Conservation (phyloP, 257 asterid genomes). For the Gentiana dahurica region DNA sequence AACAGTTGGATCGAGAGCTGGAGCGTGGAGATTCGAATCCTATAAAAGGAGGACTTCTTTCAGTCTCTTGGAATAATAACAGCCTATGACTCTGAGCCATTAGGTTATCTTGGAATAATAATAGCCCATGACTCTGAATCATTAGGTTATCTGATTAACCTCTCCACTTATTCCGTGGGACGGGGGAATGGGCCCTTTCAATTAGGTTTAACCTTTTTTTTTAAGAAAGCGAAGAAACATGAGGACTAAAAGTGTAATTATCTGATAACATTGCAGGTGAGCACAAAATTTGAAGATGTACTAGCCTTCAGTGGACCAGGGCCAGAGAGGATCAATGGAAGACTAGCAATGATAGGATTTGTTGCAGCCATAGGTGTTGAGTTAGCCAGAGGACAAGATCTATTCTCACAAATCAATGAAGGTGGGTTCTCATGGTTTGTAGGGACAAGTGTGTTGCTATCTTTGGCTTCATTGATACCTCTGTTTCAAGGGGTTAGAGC, state of each 20-base stretch:
- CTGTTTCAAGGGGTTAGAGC: constrained; percentile 43
- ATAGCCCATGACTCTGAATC: too few relatives aligned
- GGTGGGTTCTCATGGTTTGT: constrained; percentile 60
- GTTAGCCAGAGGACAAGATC: constrained; percentile 44
- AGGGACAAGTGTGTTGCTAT: constrained; percentile 34
- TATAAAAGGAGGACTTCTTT: too few relatives aligned
- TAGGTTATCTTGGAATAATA: too few relatives aligned
- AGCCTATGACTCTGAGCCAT: too few relatives aligned
- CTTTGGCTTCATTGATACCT: constrained; percentile 62
- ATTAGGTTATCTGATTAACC: too few relatives aligned
- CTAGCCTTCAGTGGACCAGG: constrained; percentile 73
- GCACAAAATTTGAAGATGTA: constrained; percentile 34
- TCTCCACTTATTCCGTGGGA: too few relatives aligned
- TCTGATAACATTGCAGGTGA: constrained; percentile 14
- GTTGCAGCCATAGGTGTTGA: constrained; percentile 69
- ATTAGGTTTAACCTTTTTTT: too few relatives aligned
- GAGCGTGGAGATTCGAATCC: too few relatives aligned
- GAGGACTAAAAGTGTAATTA: not conserved
- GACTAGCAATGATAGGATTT: constrained; percentile 78
- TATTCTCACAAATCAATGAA: constrained; percentile 38
- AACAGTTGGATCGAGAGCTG: too few relatives aligned
- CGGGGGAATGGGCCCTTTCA: too few relatives aligned
- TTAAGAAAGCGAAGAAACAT: too few relatives aligned
- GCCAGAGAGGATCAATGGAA: constrained; percentile 79
- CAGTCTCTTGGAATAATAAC: too few relatives aligned